Conservation (phyloP, 2,329 filamentous ascomycete genomes). For the Neopestalotiopsis sp. region DNA sequence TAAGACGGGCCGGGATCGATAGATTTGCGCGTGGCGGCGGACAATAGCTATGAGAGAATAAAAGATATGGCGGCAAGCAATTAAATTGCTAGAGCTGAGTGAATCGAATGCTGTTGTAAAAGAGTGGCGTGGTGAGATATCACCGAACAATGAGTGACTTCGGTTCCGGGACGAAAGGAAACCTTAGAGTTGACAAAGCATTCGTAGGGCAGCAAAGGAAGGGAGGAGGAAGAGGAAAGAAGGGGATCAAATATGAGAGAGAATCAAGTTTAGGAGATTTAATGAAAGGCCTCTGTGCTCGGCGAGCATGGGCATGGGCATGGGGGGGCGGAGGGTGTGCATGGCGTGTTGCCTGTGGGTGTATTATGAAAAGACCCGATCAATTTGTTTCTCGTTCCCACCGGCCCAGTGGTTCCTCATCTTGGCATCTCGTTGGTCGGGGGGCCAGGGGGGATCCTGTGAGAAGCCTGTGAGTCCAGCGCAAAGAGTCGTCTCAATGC, state of each 20-base stretch:
- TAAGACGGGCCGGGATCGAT: background rate
- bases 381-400: constrained; percentile 18
- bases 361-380: background rate
- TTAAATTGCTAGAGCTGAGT: constrained; percentile 26
- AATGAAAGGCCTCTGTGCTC: constrained; percentile 1
- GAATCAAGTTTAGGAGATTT: constrained; percentile 16
- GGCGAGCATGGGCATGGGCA: background rate
- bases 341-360: background rate
- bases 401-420: constrained; percentile 8
- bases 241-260: constrained; percentile 13
- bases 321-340: constrained; percentile 10
- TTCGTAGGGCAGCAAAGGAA: background rate
- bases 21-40: background rate
- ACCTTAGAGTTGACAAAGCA: constrained; percentile 21
- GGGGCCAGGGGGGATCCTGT: background rate
- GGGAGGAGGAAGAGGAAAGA: constrained; percentile 6
- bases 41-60: constrained; percentile 24
- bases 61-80: constrained; percentile 30
- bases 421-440: constrained; percentile 12
- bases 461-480: background rate
- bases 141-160: constrained; percentile 38
- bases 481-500: background rate
- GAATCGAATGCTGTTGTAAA: constrained; percentile 30
- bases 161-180: constrained; percentile 34
- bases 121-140: constrained; percentile 37